Base-by-base conservation (phyloP, 2,329 filamentous ascomycete genomes). In the Aspergillus piperis region DNA sequence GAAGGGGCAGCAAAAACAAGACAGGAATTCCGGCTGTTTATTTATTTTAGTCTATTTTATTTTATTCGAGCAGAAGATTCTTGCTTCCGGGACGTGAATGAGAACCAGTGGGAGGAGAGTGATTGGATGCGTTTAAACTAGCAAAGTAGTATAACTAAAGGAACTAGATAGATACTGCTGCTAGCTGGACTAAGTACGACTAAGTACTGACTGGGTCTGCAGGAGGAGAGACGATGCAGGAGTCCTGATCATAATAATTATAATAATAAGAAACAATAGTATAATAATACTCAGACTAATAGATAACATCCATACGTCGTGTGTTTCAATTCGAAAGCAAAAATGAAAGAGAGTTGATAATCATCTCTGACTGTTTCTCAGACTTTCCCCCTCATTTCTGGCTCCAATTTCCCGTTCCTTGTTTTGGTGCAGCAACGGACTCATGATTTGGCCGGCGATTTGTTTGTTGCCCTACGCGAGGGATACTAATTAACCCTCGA, bases 391-490 rank as follows among this genome's bases (percentile, higher is more conserved):
- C 30, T 32, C 30, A 32, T 32, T 32, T 32, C 30, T 32, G 30
- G 30, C 30, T 10, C 25, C 47, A 50, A 50, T 50, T 50, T 50
- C 47, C 47, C 25, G 47, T 50, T 27, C 25, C 47, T 23, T 27
- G 47, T 50, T 50, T 50, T 19, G 47, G 25, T 25, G 17, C 41
- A 44, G 41, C 19, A 17, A 19, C 23, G 25, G 47, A 30, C 47
- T 50, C 25, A 50, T 50, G 47, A 32, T 32, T 50, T 50, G 47
- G 47, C 25, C 47, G 47, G 47, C 47, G 47, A 27, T 44, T 30
- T 50, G 47, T 50, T 50, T 50, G 47, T 50, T 50, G 47, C 47
- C 47, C 47, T 50, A 50, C 47, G 47, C 47, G 47, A 50, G 47
- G 47, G 47, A 32, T 50, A 25, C 25, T 27, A 15, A 50, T 50